Base-by-base conservation (phyloP, 1,139 yeast genomes). In the Lodderomyces pseudojiufengensis region DNA sequence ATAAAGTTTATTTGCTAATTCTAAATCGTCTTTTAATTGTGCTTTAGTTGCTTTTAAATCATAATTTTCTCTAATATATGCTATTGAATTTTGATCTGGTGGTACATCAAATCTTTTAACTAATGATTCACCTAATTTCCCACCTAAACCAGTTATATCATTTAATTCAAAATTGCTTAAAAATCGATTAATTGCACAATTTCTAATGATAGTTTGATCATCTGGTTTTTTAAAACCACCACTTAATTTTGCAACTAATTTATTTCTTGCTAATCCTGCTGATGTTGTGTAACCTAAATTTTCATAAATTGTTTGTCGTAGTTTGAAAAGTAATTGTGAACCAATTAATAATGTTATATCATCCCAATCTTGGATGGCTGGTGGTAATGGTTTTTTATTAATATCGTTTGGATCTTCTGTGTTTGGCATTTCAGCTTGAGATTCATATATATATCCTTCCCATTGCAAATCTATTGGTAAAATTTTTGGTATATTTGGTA, bases 111-210 rank as follows among this genome's bases (percentile, higher is more conserved):
- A 59, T 23, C 64, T 56, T 12, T 61, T 55, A 16, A 71, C 48
- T 0, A 88, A 63, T n/a, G 63, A 61, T 8, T 80, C 80, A 0
- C 98, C 98, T 5, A 73, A 63, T 49, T 85, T 86, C 2, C 98
- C 98, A 4, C 98, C 98, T 69, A 90, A 65, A 0, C 95, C 90
- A 70, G 95, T 83, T 40, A 90, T 74, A 49, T 90, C 95, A 1
- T 76, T 74, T 14, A 92, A 55, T 40, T 79, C 78, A 52, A 84
- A 82, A 32, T 71, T 65, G 27, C 64, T 64, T 10, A 90, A 55
- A 51, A 90, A 92, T 1, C 52, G 49, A 3, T 62, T 48, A 1
- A 80, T 63, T 18, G 74, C 62, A 5, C 54, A 50, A 34, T 75
- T 73, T 27, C 82, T 58, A 0, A 92, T 67, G 3, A 85, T 69